phyloP scores from a whole-genome alignment of 2,329 filamentous ascomycete genomes.

The Fusarium lateritium region DNA sequence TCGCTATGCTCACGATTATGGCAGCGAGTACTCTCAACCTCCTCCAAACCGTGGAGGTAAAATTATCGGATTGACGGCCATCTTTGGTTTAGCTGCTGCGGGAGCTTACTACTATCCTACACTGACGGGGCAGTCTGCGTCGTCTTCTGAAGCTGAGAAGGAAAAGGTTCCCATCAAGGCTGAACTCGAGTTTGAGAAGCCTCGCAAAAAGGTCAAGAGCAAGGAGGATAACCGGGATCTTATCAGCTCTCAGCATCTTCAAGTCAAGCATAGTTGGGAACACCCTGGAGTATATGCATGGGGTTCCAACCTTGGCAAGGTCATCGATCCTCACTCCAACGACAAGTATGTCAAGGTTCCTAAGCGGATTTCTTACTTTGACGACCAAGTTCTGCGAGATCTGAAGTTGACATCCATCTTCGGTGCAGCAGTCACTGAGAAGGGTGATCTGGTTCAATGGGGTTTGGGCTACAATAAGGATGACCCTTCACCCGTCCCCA shows the following conservation, averaged over 20 bases:
- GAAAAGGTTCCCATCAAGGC: conserved; percentile 55
- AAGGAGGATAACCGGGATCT: conserved; percentile 82
- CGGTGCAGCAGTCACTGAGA: conserved; percentile 88
- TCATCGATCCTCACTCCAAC: conserved; percentile 87
- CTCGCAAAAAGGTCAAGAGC: conserved; percentile 69
- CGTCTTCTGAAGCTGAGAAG: conserved; percentile 34
- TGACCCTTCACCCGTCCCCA: conserved; percentile 75
- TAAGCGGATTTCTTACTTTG: conserved; percentile 83
- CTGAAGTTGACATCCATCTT: conserved; percentile 87
- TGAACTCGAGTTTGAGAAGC: conserved; percentile 77
- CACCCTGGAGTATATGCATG: conserved; percentile 93
- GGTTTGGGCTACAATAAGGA: conserved; percentile 81
- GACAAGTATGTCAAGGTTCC: conserved; percentile 86
- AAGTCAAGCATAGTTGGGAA: conserved; percentile 86
- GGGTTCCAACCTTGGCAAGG: conserved; percentile 88
- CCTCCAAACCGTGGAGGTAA: conserved; percentile 48
- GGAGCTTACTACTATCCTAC: conserved; percentile 58
- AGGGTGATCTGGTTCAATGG: conserved; percentile 94
- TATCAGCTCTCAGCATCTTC: conserved; percentile 87
- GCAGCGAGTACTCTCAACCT: conserved; percentile 43
- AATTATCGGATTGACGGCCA: conserved; percentile 50
- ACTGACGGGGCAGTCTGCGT: conserved; percentile 50
- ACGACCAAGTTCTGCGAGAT: conserved; percentile 86
- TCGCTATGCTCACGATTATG: conserved; percentile 50
- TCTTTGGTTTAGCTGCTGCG: conserved; percentile 58